Base-by-base conservation (phyloP, 108 stramenopile species). In the Asterionellopsis glacialis region DNA sequence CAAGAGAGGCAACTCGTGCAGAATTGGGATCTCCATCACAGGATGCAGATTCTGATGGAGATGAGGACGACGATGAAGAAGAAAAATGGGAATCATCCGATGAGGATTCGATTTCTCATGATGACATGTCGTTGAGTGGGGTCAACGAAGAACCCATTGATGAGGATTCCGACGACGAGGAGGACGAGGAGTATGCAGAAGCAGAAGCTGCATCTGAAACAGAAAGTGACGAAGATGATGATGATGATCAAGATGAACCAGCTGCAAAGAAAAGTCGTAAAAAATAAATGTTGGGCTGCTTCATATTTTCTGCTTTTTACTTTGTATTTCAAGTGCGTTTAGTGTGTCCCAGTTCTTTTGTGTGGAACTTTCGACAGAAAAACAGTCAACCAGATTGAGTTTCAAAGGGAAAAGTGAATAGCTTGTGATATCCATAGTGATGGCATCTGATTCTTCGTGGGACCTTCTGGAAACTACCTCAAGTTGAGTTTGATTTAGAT, bases 371-470 rank as follows among this genome's bases (percentile, higher is more conserved):
- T 33, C 33, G 7, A 7, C 33, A 33, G 33, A 33, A 33, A 2
- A 74, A 19, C 74, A 76, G 56, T 91, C 90, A 55, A 88, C 87
- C 45, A 91, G 69, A 40, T 63, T 61, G 24, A 91, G 57, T 59
- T 80, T 91, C 3, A 91, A 60, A 13, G 84, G 80, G 16, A 84
- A 84, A 45, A 88, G 48, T 10, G 74, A 67, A 38, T 79, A 68
- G 51, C 82, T 81, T 5, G 71, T 40, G 3, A 69, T 70, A 23
- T 9, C 73, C 78, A 59, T 73, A 65, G 45, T 69, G 47, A 58
- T 61, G 63, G 15, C 72, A 59, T 60, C 44, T 64, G 25, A 63
- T 40, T 50, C 39, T 54, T 55, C 55, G 51, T 41, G 45, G 68
- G 24, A 55, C 68, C 63, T 60, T 75, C 54, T 64, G 61, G 56